phyloP scores from a whole-genome alignment of 192 early-diverging fungal species.

The Coemansia sp. region DNA sequence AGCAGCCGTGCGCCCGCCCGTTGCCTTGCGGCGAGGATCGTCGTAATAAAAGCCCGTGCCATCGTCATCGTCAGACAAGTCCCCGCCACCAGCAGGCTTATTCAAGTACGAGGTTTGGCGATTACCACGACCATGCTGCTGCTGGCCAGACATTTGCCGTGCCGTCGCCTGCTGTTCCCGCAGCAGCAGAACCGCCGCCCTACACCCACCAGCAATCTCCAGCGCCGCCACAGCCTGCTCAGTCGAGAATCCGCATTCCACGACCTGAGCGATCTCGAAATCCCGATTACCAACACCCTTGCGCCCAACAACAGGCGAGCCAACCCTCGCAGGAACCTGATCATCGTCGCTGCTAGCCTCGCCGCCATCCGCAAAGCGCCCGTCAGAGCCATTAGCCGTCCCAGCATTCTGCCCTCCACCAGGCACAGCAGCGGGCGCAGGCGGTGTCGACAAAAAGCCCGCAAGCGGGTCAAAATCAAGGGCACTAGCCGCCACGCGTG shows the following conservation, averaged over 20 bases:
- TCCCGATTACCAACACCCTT: constrained; percentile 38
- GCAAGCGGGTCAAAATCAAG: constrained; percentile 41
- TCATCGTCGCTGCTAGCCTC: constrained; percentile 35
- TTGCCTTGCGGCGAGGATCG: constrained; percentile 6
- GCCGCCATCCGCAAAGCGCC: not conserved
- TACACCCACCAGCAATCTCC: constrained; percentile 62
- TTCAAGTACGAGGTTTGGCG: constrained; percentile 4
- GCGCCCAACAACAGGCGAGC: not conserved
- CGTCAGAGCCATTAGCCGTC: not conserved
- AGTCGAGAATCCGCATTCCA: constrained; percentile 76
- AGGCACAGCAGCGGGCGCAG: not conserved
- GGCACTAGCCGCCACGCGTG: constrained; percentile 4
- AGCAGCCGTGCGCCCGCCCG: not conserved
- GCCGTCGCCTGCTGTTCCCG: constrained; percentile 35
- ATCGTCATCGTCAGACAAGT: constrained; percentile 28
- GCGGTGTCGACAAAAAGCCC: not conserved
- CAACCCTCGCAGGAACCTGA: constrained; percentile 31
- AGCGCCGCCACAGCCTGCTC: constrained; percentile 67
- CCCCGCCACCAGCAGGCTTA: not conserved
- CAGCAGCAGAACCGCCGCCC: constrained; percentile 54
- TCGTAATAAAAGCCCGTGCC: constrained; percentile 11
- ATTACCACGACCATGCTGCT: not conserved
- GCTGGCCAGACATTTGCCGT: constrained; percentile 7
- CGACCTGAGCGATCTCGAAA: constrained; percentile 68
- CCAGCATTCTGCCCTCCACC: not conserved